Conservation (phyloP, 352 stramenopile genomes). For the Globisporangium abappressorium region DNA sequence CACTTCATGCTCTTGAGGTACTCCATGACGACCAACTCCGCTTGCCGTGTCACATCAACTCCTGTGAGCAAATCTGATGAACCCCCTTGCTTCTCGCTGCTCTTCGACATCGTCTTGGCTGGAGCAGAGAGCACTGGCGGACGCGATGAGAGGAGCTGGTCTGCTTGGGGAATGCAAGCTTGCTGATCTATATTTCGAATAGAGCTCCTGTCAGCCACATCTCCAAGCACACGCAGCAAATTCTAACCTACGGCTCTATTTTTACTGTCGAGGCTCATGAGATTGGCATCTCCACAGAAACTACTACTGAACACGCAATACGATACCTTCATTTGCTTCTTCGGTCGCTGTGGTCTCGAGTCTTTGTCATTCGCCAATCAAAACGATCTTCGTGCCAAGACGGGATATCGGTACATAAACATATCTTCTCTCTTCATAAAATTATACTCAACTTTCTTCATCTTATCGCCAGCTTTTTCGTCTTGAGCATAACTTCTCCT, state of each 20-base stretch:
- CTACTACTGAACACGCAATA: neutral
- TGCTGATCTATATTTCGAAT: conserved; percentile 1
- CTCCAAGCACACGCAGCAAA: neutral
- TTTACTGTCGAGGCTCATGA: neutral
- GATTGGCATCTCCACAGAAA: neutral
- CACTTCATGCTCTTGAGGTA: conserved; percentile 63
- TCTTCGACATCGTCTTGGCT: conserved; percentile 25
- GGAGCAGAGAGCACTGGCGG: neutral
- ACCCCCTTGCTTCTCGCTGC: conserved; percentile 14
- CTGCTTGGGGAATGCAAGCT: neutral
- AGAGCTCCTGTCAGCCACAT: neutral
- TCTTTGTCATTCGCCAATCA: neutral
- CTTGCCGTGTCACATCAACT: conserved; percentile 49
- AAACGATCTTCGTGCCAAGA: neutral
- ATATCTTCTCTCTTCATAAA: conserved; percentile 10
- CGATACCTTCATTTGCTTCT: neutral
- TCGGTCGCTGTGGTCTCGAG: neutral
- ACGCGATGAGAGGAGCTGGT: neutral
- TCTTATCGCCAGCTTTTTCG: neutral
- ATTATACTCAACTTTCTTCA: conserved; percentile 10
- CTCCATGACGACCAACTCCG: conserved; percentile 69
- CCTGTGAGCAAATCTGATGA: conserved; percentile 5
- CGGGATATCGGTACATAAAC: neutral
- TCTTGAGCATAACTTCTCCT: neutral
- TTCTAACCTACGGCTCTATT: conserved; percentile 1